Evolutionary conservation across 1,284 basidiomycete genomes (phyloP), one percentile per base, ranked within the genome.

Genomic region (Fomitiporia mediterranea): DNA sequence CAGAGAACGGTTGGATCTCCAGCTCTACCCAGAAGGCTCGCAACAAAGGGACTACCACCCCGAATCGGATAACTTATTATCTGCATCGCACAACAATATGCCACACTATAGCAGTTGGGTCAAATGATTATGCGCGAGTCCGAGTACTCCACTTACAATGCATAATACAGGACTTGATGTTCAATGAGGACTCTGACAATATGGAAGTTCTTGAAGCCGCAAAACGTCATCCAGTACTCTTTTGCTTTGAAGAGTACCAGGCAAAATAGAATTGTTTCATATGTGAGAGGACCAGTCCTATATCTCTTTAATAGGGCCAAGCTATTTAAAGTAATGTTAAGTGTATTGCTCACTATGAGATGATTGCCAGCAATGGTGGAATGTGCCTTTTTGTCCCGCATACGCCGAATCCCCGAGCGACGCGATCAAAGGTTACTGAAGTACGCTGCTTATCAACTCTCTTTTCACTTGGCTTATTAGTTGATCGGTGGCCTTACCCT

Each of bases 121-220:
- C n/a, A n/a, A n/a, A n/a, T n/a, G n/a, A n/a, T n/a, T n/a, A n/a
- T n/a, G n/a, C n/a, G n/a, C n/a, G n/a, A n/a, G n/a, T n/a, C n/a
- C n/a, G n/a, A n/a, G n/a, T n/a, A n/a, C n/a, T n/a, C n/a, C n/a
- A 42, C 54, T 39, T 19, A 49, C 54, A 55, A 19, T 23, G 50
- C 8, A 23, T 39, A 55, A 30, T 55, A 55, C 7, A 55, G 21
- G 27, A 50, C 19, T 42, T 55, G 54, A 19, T 55, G 46, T 21
- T 35, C 23, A 13, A 55, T 40, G 23, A 55, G 44, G 11, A 55
- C 46, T 28, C 30, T 49, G 35, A 55, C 38, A 5, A 55, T 44
- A 23, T 19, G 19, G 21, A 25, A 50, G 2, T 34, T 47, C 15
- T 34, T 2, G 35, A 49, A 30, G 6, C 44, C 44, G 7, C 13